phyloP scores from a whole-genome alignment of 768 basidiomycete genomes.

The Tricholoma saponaceum region DNA sequence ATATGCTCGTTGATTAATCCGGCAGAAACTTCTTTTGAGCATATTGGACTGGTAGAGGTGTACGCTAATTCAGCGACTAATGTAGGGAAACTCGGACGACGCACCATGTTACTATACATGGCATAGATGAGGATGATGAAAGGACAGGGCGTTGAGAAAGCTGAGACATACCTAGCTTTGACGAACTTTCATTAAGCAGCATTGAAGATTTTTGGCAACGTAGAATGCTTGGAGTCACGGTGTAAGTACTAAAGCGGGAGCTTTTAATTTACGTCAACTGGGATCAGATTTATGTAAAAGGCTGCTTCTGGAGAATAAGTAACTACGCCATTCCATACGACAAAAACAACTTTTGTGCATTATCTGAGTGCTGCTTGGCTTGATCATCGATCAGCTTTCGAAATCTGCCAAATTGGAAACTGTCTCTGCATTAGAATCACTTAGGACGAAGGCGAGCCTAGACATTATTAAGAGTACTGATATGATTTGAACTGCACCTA shows the following conservation, averaged over 20 bases:
- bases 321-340: too few relatives aligned
- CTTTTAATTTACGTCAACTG: too few relatives aligned
- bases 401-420: too few relatives aligned
- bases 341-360: too few relatives aligned
- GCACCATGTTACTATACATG: slow-evolving; percentile 15
- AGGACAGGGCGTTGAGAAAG: background rate
- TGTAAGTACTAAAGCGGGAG: background rate
- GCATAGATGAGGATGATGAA: background rate
- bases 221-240: background rate
- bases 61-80: background rate
- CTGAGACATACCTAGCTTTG: slow-evolving; percentile 1
- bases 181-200: background rate
- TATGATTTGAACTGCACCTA: background rate
- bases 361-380: too few relatives aligned
- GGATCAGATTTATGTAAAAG: too few relatives aligned
- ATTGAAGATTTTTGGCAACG: background rate
- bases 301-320: too few relatives aligned
- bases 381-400: too few relatives aligned
- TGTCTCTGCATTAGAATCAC: too few relatives aligned
- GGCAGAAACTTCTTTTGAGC: slow-evolving; percentile 36
- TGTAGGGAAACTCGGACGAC: too few relatives aligned
- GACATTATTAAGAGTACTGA: background rate
- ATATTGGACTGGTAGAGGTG: slow-evolving; percentile 40
- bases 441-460: background rate
- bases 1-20: slow-evolving; percentile 47